Percentiles rank a stretch among this genome's conserved stretches.
Evolutionary conservation across 305 asterid genomes (phyloP).

Genomic region (Galium porrigens): DNA sequence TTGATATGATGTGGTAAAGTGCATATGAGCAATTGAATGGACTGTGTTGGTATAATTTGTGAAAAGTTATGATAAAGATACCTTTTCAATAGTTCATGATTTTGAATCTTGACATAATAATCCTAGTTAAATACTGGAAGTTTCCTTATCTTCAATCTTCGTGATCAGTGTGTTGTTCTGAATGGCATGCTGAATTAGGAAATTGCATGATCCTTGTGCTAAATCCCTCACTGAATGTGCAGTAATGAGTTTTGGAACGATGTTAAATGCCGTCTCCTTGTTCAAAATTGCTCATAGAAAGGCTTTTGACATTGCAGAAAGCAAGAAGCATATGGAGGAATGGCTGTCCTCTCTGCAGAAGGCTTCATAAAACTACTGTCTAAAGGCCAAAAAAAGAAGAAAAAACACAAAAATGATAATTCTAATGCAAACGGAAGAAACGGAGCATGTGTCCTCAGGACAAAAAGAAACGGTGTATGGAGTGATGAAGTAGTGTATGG

Average conservation of each 20-base stretch:
- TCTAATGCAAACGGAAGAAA: not conserved
- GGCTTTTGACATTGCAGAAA: slow-evolving; percentile 21
- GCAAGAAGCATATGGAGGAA: slow-evolving; percentile 30
- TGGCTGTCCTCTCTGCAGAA: slow-evolving; percentile 32
- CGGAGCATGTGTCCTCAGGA: not conserved
- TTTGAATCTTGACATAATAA: not conserved
- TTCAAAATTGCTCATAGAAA: not conserved
- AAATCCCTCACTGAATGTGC: not conserved
- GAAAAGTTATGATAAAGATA: not conserved
- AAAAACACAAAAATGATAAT: not conserved
- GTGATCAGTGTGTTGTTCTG: not conserved
- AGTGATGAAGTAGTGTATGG: not conserved
- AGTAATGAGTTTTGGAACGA: too few relatives aligned
- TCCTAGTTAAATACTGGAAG: not conserved
- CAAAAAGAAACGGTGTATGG: slow-evolving; percentile 4
- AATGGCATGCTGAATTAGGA: not conserved
- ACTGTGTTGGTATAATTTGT: not conserved
- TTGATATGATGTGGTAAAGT: not conserved
- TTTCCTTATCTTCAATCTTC: not conserved
- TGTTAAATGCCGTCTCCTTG: not conserved
- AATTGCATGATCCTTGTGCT: not conserved
- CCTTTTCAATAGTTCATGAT: not conserved
- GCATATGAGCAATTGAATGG: not conserved
- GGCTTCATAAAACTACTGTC: slow-evolving; percentile 6
- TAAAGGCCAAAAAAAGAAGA: not conserved